Evolutionary conservation across 768 basidiomycete genomes (phyloP).

Genomic region (Mrakia blollopis): DNA sequence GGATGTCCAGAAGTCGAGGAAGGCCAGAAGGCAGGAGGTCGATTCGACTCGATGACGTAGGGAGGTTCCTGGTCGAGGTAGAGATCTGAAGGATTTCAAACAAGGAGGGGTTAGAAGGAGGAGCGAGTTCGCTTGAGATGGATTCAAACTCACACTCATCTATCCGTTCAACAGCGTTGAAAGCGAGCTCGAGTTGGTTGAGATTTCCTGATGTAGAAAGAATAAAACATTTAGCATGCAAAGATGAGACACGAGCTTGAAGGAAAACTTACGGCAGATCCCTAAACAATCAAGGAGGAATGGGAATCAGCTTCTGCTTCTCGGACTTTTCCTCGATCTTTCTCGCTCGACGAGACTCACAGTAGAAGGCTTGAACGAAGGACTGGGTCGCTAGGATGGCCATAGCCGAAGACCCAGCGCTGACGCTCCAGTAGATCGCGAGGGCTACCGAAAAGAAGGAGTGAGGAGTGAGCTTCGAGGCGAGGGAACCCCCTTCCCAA

Average conservation of each 20-base stretch:
- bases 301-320: background rate
- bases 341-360: background rate
- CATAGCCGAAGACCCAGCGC: slow-evolving; percentile 61
- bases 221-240: no score
- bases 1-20: slow-evolving; percentile 52
- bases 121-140: background rate
- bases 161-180: slow-evolving; percentile 69
- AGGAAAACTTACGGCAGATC: slow-evolving; percentile 48
- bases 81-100: slow-evolving; percentile 44
- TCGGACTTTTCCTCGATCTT: no score
- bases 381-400: slow-evolving; percentile 60
- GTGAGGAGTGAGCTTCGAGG: background rate
- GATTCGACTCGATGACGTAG: slow-evolving; percentile 53
- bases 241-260: no score
- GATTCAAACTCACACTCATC: slow-evolving; percentile 50
- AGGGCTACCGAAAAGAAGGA: slow-evolving; percentile 56
- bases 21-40: slow-evolving; percentile 72
- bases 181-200: slow-evolving; percentile 62
- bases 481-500: no score
- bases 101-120: background rate
- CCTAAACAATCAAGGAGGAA: slow-evolving; percentile 18
- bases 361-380: slow-evolving; percentile 6
- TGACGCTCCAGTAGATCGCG: slow-evolving; percentile 56
- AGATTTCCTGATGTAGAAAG: no score
- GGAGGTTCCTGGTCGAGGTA: slow-evolving; percentile 65